Conservation (phyloP, 176 grass and related monocot species). For the Hyparrhenia diplandra region DNA sequence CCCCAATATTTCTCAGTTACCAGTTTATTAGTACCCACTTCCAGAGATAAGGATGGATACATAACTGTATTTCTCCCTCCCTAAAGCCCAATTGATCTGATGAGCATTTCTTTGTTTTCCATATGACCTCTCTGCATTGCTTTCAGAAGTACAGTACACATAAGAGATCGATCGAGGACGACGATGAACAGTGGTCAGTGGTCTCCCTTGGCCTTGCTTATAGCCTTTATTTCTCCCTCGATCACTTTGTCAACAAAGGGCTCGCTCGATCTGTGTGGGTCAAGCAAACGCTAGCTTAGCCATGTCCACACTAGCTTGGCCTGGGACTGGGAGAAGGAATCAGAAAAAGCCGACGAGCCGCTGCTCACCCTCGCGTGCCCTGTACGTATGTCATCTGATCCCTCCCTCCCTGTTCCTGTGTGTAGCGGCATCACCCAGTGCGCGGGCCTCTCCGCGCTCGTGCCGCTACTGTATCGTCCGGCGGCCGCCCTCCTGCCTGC, state of each 20-base stretch:
- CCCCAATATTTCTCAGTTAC: no score
- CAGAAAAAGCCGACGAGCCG: conserved; percentile 36
- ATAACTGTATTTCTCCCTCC: no score
- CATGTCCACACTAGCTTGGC: neutral
- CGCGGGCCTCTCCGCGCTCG: neutral
- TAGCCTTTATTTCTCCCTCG: conserved; percentile 1
- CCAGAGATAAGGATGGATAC: no score
- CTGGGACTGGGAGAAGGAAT: neutral
- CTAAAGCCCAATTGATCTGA: neutral
- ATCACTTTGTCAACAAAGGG: conserved; percentile 28
- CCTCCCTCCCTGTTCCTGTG: neutral
- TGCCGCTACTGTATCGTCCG: conserved; percentile 10
- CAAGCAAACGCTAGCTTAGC: conserved; percentile 25
- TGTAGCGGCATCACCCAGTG: neutral
- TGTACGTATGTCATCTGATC: neutral
- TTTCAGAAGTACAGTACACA: neutral
- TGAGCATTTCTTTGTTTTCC: neutral
- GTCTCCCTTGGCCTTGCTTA: neutral
- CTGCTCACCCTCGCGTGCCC: conserved; percentile 18
- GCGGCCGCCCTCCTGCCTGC: neutral
- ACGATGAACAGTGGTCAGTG: conserved; percentile 39
- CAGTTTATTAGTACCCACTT: no score
- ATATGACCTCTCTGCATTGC: neutral
- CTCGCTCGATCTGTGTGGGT: neutral
- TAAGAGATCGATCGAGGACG: conserved; percentile 5